Percentiles rank a stretch among this genome's conserved stretches.
Evolutionary conservation across 768 basidiomycete genomes (phyloP).

Genomic region (Trametes villosa): DNA sequence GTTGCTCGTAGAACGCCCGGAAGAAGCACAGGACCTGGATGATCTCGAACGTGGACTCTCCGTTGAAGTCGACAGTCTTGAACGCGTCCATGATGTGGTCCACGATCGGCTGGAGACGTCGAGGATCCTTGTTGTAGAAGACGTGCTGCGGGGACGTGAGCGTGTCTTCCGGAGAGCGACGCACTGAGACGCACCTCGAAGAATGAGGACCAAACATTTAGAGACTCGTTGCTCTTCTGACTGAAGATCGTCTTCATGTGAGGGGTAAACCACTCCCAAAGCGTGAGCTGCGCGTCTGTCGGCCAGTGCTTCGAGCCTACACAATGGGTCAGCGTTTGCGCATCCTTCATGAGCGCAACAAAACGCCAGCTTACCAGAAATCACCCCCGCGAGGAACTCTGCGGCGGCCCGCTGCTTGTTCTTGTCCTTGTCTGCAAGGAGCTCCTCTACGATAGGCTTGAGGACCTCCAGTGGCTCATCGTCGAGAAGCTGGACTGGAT

Average conservation of each 20-base stretch:
- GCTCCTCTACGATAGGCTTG: conserved; percentile 60
- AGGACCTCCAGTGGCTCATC: conserved; percentile 69
- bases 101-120: conserved; percentile 78
- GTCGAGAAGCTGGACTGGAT: conserved; percentile 75
- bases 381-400: conserved; percentile 77
- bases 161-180: background rate
- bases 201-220: conserved; percentile 79
- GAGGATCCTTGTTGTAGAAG: conserved; percentile 80
- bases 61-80: conserved; percentile 71
- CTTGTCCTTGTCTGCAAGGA: conserved; percentile 73
- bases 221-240: conserved; percentile 80
- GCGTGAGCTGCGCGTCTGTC: conserved; percentile 58
- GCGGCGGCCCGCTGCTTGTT: conserved; percentile 90
- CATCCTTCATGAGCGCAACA: background rate
- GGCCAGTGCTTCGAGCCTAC: conserved; percentile 90
- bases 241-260: conserved; percentile 66
- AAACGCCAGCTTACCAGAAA: conserved; percentile 52
- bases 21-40: conserved; percentile 71
- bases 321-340: background rate
- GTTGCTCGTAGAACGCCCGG: conserved; percentile 70
- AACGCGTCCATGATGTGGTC: conserved; percentile 72
- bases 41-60: conserved; percentile 82
- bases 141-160: conserved; percentile 54
- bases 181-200: conserved; percentile 54
- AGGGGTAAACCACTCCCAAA: conserved; percentile 85